Conservation (phyloP, 2,329 filamentous ascomycete species). For the Fusarium torulosum region DNA sequence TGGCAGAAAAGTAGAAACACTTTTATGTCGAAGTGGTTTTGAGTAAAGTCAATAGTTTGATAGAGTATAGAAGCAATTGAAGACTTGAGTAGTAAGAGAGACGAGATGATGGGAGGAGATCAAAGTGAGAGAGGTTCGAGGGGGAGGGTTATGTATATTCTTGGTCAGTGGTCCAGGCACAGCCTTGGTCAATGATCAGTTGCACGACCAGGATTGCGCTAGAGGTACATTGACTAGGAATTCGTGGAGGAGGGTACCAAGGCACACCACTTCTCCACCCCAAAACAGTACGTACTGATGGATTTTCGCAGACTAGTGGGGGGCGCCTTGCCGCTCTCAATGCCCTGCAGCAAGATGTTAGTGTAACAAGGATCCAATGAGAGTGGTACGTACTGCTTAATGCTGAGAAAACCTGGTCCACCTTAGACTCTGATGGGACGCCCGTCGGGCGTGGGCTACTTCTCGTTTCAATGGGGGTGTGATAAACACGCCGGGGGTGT, state of each 20-base stretch:
- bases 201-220: constrained; percentile 43
- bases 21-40: constrained; percentile 35
- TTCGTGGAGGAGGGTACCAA: constrained; percentile 49
- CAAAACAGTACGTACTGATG: constrained; percentile 31
- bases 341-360: constrained; percentile 51
- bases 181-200: constrained; percentile 50
- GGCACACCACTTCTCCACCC: constrained; percentile 44
- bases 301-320: constrained; percentile 40
- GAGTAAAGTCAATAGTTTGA: constrained; percentile 32
- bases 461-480: constrained; percentile 37
- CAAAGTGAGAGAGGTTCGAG: constrained; percentile 39
- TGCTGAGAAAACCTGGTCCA: constrained; percentile 28
- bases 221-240: constrained; percentile 50
- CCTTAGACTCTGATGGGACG: constrained; percentile 33
- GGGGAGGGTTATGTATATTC: constrained; percentile 50
- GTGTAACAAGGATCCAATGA: constrained; percentile 35
- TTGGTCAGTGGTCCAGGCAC: constrained; percentile 46
- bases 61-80: constrained; percentile 41
- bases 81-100: constrained; percentile 32
- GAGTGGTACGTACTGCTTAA: constrained; percentile 36
- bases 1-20: constrained; percentile 22
- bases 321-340: constrained; percentile 40
- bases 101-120: constrained; percentile 39
- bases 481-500: constrained; percentile 35
- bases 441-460: constrained; percentile 35